Percentiles rank a stretch among this genome's conserved stretches.
Conservation (phyloP, 2,329 filamentous ascomycete species). For the Corniculantispora saksenae region DNA sequence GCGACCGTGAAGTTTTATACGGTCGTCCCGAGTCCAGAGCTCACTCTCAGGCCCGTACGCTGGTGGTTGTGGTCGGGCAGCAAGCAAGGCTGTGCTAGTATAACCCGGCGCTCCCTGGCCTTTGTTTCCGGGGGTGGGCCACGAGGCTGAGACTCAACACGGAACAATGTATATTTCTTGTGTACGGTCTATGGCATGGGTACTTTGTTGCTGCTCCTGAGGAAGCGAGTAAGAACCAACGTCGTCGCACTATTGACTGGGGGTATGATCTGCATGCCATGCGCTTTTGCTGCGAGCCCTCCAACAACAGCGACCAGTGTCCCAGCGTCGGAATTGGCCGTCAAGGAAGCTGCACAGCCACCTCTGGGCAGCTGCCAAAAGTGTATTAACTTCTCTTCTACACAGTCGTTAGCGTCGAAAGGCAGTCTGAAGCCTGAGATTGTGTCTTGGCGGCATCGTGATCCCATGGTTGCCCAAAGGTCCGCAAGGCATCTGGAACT, state of each 20-base stretch:
- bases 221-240: neutral
- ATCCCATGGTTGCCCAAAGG: no score
- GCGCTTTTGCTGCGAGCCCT: neutral
- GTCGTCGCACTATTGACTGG: neutral
- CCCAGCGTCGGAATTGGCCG: no score
- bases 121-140: no score
- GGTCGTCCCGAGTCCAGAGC: neutral
- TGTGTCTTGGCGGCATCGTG: no score
- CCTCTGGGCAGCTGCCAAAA: neutral
- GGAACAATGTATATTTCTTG: neutral
- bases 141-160: neutral
- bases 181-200: no score
- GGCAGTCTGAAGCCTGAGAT: no score
- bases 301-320: neutral
- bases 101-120: no score
- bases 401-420: no score
- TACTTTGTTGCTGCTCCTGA: no score
- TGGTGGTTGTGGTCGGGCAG: neutral
- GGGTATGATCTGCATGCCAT: neutral
- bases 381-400: neutral
- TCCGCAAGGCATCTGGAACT: no score
- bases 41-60: neutral
- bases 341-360: no score
- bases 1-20: neutral
- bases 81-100: neutral